Evolutionary conservation across 2,329 filamentous ascomycete genomes (phyloP), one percentile per base, ranked within the genome.

Genomic region (Fusarium sp.): DNA sequence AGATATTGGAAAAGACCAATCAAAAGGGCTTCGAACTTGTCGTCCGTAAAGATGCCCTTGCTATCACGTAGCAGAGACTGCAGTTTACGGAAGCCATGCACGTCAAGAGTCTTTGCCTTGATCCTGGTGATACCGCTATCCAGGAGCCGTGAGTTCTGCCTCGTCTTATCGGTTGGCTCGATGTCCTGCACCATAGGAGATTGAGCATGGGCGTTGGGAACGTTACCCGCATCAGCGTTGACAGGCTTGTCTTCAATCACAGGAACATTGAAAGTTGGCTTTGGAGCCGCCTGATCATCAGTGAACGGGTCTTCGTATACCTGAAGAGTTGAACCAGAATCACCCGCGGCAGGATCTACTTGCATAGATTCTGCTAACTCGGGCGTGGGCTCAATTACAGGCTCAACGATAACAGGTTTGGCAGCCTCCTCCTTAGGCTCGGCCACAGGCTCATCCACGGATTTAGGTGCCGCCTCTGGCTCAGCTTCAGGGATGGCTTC

Each of bases 31-130:
- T 89, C 85, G 58, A 92, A 92, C 64, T 86, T 89, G 43, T 89
- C 86, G 58, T 89, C 85, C 2, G 83, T 82, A 71, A 91, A 87
- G 19, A 86, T 80, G 12, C 87, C 82, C 68, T 83, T 84, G 71
- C 82, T 85, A 56, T 90, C 88, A 63, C 89, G 88, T 58, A 92
- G 83, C 64, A 93, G 83, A 35, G 88, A 88, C 74, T 93, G 91
- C 44, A 93, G 80, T 70, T 91, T 91, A 49, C 91, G 86, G 81
- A 93, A 92, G 53, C 91, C 91, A 71, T 93, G 90, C 4, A 91
- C 90, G 71, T 93, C 91, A n/a, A 94, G 83, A 1, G 86, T 86
- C 68, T 87, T 86, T 28, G 85, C 82, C 66, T 87, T 87, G 67
- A 93, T 88, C 63, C 91, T 90, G 47, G 87, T 80, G 65, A 93